Percentiles rank a stretch among this genome's conserved stretches.
Evolutionary conservation across 139 green algal species (phyloP).

Genomic region (Chlamydomonas schloesseri): DNA sequence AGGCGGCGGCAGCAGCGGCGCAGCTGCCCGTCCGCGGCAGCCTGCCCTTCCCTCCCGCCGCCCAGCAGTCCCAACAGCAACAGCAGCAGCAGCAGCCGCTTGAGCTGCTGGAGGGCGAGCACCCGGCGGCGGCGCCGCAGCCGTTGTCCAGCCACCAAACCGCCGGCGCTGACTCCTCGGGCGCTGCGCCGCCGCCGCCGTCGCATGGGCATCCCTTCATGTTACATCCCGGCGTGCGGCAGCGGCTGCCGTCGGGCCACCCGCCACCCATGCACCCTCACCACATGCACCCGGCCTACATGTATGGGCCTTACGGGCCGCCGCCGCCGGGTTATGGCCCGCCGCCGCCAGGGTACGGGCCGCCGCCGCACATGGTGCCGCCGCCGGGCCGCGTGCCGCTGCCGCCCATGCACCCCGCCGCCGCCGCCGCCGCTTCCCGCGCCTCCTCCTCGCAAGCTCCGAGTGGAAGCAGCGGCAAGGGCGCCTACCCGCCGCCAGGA

Average conservation of each 20-base stretch:
- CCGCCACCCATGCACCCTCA: no score
- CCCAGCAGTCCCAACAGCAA: neutral
- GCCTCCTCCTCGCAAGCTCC: neutral
- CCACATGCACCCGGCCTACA: no score
- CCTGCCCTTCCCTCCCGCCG: neutral
- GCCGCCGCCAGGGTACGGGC: neutral
- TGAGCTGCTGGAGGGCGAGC: neutral
- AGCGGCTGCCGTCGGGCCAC: no score
- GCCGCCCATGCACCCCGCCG: neutral
- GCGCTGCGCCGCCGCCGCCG: neutral
- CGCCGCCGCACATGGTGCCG: no score
- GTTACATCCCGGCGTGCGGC: no score
- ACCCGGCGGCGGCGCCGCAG: neutral
- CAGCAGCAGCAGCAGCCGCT: neutral
- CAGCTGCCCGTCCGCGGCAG: neutral
- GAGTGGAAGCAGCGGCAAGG: no score
- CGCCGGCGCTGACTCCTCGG: neutral
- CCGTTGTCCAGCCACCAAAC: neutral
- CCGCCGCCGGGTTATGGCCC: neutral
- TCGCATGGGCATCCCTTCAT: no score
- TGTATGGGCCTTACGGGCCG: neutral
- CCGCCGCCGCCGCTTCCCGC: no score
- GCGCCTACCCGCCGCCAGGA: no score
- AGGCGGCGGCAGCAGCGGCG: no score
- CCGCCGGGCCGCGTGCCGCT: no score